These are phyloP conservation scores for Fraxinus anomala DNA, from an alignment of 257 asterid species.

Conservation along the genomic window DNA sequence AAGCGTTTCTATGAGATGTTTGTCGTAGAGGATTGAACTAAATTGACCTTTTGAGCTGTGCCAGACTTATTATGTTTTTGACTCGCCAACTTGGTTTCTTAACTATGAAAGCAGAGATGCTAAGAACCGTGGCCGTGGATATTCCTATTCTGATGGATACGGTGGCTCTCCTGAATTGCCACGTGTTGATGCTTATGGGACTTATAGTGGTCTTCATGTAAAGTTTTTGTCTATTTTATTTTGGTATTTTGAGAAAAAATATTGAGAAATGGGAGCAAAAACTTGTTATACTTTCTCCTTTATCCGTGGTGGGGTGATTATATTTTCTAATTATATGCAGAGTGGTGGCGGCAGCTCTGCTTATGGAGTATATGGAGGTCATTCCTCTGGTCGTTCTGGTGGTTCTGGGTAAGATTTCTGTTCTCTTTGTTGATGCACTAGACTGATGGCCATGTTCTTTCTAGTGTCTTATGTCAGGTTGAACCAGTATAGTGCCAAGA, in stretches of 20 bases:
- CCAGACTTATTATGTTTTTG: not conserved
- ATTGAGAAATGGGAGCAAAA: not conserved
- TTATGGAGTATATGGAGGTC: constrained; percentile 85
- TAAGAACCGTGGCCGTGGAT: constrained; percentile 70
- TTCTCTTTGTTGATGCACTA: constrained; percentile 9
- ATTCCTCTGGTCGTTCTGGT: constrained; percentile 72
- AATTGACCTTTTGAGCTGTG: not conserved
- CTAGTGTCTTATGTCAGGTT: not conserved
- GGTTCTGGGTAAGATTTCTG: constrained; percentile 71
- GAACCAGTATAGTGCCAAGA: not conserved
- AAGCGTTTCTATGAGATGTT: not conserved
- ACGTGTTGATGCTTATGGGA: constrained; percentile 63
- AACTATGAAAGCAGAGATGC: constrained; percentile 74
- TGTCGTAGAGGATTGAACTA: not conserved
- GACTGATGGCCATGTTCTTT: constrained; percentile 5
- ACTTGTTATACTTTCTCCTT: constrained; percentile 5
- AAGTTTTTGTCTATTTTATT: constrained; percentile 16
- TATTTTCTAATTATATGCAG: constrained; percentile 39
- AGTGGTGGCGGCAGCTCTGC: constrained; percentile 58
- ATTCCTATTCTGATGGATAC: constrained; percentile 71
- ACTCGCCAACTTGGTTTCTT: not conserved
- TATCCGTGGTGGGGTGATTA: constrained; percentile 5
- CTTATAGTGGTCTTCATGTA: constrained; percentile 67
- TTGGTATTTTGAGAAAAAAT: not conserved
- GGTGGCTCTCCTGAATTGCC: constrained; percentile 61